A percentile compares a stretch with the other conserved stretches of the same genome.
Evolutionary conservation across 1,284 basidiomycete genomes (phyloP).

Genomic region (Rhodotorula sp.): DNA sequence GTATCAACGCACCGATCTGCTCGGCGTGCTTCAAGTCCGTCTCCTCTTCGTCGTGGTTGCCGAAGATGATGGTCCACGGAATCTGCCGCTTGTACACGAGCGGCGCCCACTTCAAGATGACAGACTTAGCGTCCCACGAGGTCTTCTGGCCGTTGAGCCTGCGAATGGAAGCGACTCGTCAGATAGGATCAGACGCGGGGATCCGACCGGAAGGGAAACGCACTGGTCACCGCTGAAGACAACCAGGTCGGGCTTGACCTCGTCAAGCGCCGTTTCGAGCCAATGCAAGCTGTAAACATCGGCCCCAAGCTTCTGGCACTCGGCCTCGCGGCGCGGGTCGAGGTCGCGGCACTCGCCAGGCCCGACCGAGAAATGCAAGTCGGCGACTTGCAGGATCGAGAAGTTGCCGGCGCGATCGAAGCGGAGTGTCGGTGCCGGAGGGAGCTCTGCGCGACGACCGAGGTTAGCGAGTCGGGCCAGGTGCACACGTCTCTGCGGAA

Average conservation of each 20-base stretch:
- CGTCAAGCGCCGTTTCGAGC: slow-evolving; percentile 68
- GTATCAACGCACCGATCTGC: slow-evolving; percentile 46
- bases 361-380: slow-evolving; percentile 66
- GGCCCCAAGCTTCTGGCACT: slow-evolving; percentile 30
- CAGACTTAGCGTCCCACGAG: slow-evolving; percentile 80
- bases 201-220: background rate
- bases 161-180: slow-evolving; percentile 64
- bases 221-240: slow-evolving; percentile 56
- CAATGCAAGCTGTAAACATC: slow-evolving; percentile 74
- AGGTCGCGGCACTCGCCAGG: slow-evolving; percentile 44
- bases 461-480: background rate
- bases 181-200: no score
- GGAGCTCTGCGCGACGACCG: slow-evolving; percentile 52
- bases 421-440: slow-evolving; percentile 66
- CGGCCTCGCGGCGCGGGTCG: slow-evolving; percentile 23
- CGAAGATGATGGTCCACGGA: slow-evolving; percentile 84
- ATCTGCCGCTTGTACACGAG: slow-evolving; percentile 73
- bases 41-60: slow-evolving; percentile 86
- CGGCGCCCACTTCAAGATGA: slow-evolving; percentile 81
- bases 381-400: slow-evolving; percentile 86
- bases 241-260: slow-evolving; percentile 84
- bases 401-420: slow-evolving; percentile 80
- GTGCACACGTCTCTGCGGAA: slow-evolving; percentile 1
- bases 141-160: slow-evolving; percentile 64
- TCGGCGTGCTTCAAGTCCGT: slow-evolving; percentile 57